Percentiles rank a stretch among this genome's conserved stretches.
phyloP scores from a whole-genome alignment of 2,329 filamentous ascomycete species.

The Penicillium sumatraense region DNA sequence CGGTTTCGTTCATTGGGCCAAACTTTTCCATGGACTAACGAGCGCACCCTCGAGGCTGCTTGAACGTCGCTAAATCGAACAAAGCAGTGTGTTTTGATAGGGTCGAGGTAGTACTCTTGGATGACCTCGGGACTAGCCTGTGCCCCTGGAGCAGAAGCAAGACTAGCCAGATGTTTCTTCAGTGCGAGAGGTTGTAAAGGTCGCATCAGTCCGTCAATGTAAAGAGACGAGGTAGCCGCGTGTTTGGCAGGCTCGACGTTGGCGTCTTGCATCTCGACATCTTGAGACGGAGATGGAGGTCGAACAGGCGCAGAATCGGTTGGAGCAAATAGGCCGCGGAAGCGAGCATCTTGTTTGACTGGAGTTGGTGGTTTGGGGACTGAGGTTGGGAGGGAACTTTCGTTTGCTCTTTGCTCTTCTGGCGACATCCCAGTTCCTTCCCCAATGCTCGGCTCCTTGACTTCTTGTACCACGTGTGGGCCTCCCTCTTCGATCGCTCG shows the following conservation, averaged over 20 bases:
- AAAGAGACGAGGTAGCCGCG: conserved; percentile 75
- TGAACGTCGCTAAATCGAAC: conserved; percentile 70
- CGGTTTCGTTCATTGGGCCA: conserved; percentile 89
- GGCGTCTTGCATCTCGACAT: conserved; percentile 38
- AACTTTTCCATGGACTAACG: conserved; percentile 73
- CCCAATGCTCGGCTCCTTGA: conserved; percentile 25
- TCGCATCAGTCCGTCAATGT: conserved; percentile 89
- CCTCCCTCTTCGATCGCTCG: conserved; percentile 53
- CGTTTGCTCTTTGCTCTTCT: conserved; percentile 24
- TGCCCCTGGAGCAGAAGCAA: conserved; percentile 65
- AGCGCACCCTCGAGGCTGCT: conserved; percentile 76
- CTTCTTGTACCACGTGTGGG: conserved; percentile 29
- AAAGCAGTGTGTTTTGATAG: conserved; percentile 86
- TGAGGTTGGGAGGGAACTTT: no score
- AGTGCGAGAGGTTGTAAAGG: conserved; percentile 74
- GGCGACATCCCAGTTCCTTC: no score
- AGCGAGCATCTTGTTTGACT: conserved; percentile 50
- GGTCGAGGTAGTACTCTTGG: conserved; percentile 76
- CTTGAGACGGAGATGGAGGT: conserved; percentile 31
- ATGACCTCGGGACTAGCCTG: conserved; percentile 62
- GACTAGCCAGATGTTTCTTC: conserved; percentile 68
- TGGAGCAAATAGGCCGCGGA: conserved; percentile 53
- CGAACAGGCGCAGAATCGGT: conserved; percentile 29
- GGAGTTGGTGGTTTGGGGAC: conserved; percentile 12
- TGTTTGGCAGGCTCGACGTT: conserved; percentile 66